Conservation (phyloP, 345 rosid species). For the Rubroshorea leprosula region DNA sequence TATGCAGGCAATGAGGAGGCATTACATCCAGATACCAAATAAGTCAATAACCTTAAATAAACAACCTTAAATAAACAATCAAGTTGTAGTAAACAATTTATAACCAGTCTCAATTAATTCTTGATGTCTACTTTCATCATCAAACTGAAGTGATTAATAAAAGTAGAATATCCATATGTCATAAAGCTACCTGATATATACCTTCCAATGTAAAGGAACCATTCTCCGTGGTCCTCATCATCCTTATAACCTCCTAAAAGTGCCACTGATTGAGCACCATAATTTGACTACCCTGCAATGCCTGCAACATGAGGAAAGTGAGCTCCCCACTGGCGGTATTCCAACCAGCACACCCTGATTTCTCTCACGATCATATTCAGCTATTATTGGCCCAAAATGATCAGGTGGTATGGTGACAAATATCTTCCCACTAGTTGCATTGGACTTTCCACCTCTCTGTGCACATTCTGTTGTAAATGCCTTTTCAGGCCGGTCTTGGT, state of each 20-base stretch:
- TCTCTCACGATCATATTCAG: constrained; percentile 59
- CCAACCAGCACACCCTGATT: constrained; percentile 59
- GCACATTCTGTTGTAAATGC: constrained; percentile 60
- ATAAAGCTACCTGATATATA: constrained; percentile 12
- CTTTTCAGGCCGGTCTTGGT: constrained; percentile 49
- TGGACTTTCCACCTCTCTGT: constrained; percentile 46
- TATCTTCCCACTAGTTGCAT: constrained; percentile 69
- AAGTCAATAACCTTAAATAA: background rate
- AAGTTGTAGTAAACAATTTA: too few relatives aligned
- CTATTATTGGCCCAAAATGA: constrained; percentile 64
- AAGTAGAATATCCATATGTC: background rate
- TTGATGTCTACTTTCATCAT: background rate
- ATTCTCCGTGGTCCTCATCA: constrained; percentile 71
- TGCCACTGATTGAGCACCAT: constrained; percentile 65
- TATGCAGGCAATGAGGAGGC: background rate
- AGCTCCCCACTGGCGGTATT: constrained; percentile 71
- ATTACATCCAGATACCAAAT: background rate
- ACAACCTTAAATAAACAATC: background rate
- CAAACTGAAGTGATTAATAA: too few relatives aligned
- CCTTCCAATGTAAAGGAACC: constrained; percentile 44
- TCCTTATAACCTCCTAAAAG: constrained; percentile 69
- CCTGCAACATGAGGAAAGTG: constrained; percentile 60
- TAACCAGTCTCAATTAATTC: background rate
- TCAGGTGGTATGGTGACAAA: constrained; percentile 53
- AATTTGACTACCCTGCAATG: constrained; percentile 51